These are phyloP conservation scores for Ramularia endophylla DNA, from an alignment of 2,329 filamentous ascomycete species.

Conservation along the genomic window DNA sequence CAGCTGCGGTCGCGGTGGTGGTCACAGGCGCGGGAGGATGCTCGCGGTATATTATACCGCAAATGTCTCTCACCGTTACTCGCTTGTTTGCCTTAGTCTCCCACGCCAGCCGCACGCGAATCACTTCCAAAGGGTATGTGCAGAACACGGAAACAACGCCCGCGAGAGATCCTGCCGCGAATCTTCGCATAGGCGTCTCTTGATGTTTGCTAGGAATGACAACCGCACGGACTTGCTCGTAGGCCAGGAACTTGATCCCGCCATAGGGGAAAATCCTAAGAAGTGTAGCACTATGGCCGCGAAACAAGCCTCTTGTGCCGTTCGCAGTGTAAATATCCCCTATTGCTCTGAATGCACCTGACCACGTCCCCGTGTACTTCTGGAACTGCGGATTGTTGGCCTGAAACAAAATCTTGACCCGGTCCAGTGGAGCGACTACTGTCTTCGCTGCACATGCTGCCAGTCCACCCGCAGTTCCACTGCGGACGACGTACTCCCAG, in stretches of 20 bases:
- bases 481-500: constrained; percentile 76
- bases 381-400: constrained; percentile 88
- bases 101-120: constrained; percentile 87
- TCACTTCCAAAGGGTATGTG: constrained; percentile 91
- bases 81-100: constrained; percentile 74
- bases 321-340: constrained; percentile 73
- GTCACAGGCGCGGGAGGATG: constrained; percentile 37
- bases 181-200: constrained; percentile 73
- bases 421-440: constrained; percentile 87
- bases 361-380: constrained; percentile 88
- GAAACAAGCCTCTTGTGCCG: constrained; percentile 72
- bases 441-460: constrained; percentile 95
- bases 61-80: constrained; percentile 69
- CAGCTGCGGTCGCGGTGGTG: constrained; percentile 6
- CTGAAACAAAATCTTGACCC: constrained; percentile 98
- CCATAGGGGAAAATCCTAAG: constrained; percentile 96
- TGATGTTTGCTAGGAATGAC: constrained; percentile 66
- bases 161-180: constrained; percentile 66
- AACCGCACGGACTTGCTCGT: constrained; percentile 83
- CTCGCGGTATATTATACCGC: constrained; percentile 81
- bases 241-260: constrained; percentile 95
- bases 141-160: constrained; percentile 91
- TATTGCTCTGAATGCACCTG: constrained; percentile 75
- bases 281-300: constrained; percentile 89
- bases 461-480: constrained; percentile 78